These are phyloP conservation scores for Pseudovirgaria hyperparasitica DNA, from an alignment of 2,329 filamentous ascomycete species.

Conservation along the genomic window DNA sequence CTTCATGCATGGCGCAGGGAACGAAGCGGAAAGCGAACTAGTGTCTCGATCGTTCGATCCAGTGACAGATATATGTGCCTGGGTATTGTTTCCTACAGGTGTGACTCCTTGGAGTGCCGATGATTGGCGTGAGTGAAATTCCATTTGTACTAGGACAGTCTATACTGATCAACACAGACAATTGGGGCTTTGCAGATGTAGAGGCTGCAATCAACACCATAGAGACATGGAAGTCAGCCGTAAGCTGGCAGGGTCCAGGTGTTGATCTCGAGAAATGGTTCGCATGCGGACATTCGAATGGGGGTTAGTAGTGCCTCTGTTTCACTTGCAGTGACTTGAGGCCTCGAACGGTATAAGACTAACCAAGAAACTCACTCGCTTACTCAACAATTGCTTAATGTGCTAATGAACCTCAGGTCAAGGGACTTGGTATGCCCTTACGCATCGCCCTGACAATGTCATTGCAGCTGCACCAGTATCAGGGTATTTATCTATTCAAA, in stretches of 20 bases:
- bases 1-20: slow-evolving; percentile 42
- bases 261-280: slow-evolving; percentile 37
- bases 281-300: slow-evolving; percentile 46
- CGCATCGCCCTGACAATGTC: slow-evolving; percentile 43
- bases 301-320: slow-evolving; percentile 23
- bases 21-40: slow-evolving; percentile 38
- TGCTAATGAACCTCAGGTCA: slow-evolving; percentile 27
- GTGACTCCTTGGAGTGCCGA: slow-evolving; percentile 47
- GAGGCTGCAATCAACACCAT: slow-evolving; percentile 39
- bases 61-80: slow-evolving; percentile 40
- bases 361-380: no score
- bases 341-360: no score
- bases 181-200: slow-evolving; percentile 44
- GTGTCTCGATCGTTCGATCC: slow-evolving; percentile 36
- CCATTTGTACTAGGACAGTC: not conserved
- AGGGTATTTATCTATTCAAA: slow-evolving; percentile 45
- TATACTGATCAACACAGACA: slow-evolving; percentile 21
- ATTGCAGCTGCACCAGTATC: slow-evolving; percentile 45
- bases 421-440: slow-evolving; percentile 43
- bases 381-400: not conserved
- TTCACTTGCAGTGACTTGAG: no score
- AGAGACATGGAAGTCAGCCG: slow-evolving; percentile 34
- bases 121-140: slow-evolving; percentile 46
- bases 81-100: slow-evolving; percentile 43
- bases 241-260: slow-evolving; percentile 35